Conservation (phyloP, 352 stramenopile species). For the Phytopythium oedochilum region DNA sequence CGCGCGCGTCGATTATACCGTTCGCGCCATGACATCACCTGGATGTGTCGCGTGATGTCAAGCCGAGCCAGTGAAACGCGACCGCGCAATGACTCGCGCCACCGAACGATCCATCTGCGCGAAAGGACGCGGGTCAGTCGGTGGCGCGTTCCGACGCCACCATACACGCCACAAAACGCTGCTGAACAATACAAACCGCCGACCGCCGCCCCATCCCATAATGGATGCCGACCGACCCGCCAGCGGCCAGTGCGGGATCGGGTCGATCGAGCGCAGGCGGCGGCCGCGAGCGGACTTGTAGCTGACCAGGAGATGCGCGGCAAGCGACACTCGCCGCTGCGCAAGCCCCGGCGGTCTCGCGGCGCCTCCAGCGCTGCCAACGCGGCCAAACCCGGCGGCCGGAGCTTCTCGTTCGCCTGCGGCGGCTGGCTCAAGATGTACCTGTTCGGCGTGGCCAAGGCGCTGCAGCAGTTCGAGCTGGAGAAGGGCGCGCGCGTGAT, state of each 20-base stretch:
- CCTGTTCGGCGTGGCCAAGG: slow-evolving; percentile 83
- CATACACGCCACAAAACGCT: too few species aligned
- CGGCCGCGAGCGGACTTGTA: too few species aligned
- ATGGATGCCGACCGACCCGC: background rate
- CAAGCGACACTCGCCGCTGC: background rate
- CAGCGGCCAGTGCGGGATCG: background rate
- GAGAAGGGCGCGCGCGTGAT: slow-evolving; percentile 60
- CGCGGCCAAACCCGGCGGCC: slow-evolving; percentile 4
- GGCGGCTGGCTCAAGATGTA: slow-evolving; percentile 89
- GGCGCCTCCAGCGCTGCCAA: background rate
- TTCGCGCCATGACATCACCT: slow-evolving; percentile 3
- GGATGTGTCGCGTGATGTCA: background rate
- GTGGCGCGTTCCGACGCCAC: too few species aligned
- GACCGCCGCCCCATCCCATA: too few species aligned
- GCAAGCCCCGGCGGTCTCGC: background rate
- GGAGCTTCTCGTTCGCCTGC: slow-evolving; percentile 85
- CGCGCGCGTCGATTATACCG: background rate
- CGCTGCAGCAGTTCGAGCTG: slow-evolving; percentile 68
- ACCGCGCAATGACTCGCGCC: slow-evolving; percentile 5
- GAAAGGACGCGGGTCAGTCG: slow-evolving; percentile 7
- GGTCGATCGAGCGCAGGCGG: background rate
- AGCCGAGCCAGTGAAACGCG: background rate
- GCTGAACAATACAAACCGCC: background rate
- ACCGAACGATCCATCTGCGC: slow-evolving; percentile 8
- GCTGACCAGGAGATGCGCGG: background rate